Conservation (phyloP, 2,329 filamentous ascomycete genomes). For the Fusarium sp. region DNA sequence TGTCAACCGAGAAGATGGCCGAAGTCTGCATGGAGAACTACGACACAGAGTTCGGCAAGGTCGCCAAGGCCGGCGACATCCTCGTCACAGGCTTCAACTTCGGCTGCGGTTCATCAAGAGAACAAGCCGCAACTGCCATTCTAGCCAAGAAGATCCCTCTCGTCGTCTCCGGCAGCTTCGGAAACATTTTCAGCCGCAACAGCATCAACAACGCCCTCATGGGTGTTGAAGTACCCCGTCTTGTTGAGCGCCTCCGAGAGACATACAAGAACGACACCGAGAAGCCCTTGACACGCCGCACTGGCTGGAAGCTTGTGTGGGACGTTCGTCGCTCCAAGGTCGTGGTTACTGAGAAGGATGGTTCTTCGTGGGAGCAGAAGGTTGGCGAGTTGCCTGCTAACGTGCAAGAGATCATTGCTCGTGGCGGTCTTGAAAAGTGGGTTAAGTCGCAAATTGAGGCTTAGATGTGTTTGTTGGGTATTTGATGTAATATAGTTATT, state of each 20-base stretch:
- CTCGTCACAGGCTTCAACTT: slow-evolving; percentile 91
- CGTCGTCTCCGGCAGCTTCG: slow-evolving; percentile 84
- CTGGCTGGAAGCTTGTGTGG: slow-evolving; percentile 87
- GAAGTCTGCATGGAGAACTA: slow-evolving; percentile 96
- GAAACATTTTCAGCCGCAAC: slow-evolving; percentile 85
- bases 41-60: slow-evolving; percentile 75
- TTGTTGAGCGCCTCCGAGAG: slow-evolving; percentile 75
- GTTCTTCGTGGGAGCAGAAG: slow-evolving; percentile 80
- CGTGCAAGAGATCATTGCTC: slow-evolving; percentile 86
- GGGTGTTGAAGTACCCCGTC: slow-evolving; percentile 75
- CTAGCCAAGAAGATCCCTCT: slow-evolving; percentile 84
- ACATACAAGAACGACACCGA: slow-evolving; percentile 64
- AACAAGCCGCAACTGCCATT: slow-evolving; percentile 85
- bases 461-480: slow-evolving; percentile 1
- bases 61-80: slow-evolving; percentile 79
- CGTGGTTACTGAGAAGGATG: slow-evolving; percentile 76
- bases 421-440: slow-evolving; percentile 85
- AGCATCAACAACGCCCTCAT: slow-evolving; percentile 84
- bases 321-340: slow-evolving; percentile 81
- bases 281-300: slow-evolving; percentile 76
- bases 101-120: slow-evolving; percentile 83
- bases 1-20: slow-evolving; percentile 84
- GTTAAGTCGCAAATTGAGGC: slow-evolving; percentile 75
- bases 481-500: slow-evolving; percentile 27
- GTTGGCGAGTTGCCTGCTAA: slow-evolving; percentile 87